Percentiles rank a stretch among this genome's conserved stretches.
These are phyloP conservation scores for Cladorrhinum sp. DNA, from an alignment of 2,329 filamentous ascomycete genomes.

Conservation along the genomic window DNA sequence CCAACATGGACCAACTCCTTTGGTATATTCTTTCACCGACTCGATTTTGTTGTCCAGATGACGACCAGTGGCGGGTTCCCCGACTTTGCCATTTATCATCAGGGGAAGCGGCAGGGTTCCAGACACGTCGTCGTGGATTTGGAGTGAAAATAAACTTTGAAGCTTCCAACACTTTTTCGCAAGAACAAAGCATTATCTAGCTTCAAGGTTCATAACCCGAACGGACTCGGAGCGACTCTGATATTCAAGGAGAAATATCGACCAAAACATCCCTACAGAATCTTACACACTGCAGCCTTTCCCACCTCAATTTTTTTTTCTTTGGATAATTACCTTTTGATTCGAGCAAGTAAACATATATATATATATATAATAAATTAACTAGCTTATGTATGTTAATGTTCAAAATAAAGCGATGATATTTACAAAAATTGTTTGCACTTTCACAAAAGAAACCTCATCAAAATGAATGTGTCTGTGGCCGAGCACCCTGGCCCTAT, in stretches of 20 bases:
- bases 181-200: too few relatives aligned
- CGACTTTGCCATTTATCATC: conserved; percentile 20
- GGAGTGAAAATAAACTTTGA: neutral
- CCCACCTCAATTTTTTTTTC: too few relatives aligned
- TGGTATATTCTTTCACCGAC: neutral
- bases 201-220: too few relatives aligned
- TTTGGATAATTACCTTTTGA: too few relatives aligned
- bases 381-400: neutral
- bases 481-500: neutral
- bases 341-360: neutral
- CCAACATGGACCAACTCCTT: conserved; percentile 1
- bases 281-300: too few relatives aligned
- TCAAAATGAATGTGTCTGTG: neutral
- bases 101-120: conserved; percentile 13
- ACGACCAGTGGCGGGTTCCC: conserved; percentile 10
- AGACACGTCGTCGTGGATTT: conserved; percentile 20
- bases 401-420: neutral
- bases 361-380: too few relatives aligned
- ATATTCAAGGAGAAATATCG: too few relatives aligned
- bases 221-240: too few relatives aligned
- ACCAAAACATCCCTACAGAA: too few relatives aligned
- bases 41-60: conserved; percentile 19
- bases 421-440: neutral
- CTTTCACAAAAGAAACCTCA: neutral
- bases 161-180: too few relatives aligned